Base-by-base conservation (phyloP, 2,329 filamentous ascomycete genomes). In the Seiridium cupressi region DNA sequence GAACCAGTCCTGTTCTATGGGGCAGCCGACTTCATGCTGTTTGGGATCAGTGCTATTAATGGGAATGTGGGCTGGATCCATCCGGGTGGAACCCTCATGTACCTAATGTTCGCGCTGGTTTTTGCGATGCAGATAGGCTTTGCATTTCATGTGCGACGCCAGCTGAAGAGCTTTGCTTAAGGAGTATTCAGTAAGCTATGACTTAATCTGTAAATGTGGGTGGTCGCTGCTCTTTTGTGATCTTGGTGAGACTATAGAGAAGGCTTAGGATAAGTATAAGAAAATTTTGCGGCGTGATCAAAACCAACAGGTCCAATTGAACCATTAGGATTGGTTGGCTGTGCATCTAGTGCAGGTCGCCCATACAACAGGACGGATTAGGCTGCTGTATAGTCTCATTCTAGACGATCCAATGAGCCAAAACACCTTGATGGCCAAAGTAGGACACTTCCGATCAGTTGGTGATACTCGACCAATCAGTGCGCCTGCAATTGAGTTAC, bases 1-100 rank as follows among this genome's bases (percentile, higher is more conserved):
- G 48, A 61, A 10, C 47, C 64, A n/a, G 58, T 62, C 7, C 13
- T 68, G 8, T 59, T 67, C 38, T 65, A 67, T 42, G 65, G 65
- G 7, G 42, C 36, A 5, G 63, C 35, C 42, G 60, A 67, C 40
- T 61, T 67, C 42, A 51, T 55, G 34, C 51, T 65, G 11, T 63
- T 68, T n/a, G 47, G 47, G 36, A 47, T 59, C 6, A 66, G 64
- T 49, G 63, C 65, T n/a, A 53, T 61, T 8, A 58, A 66, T 13
- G 65, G 64, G 5, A 66, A 68, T 35, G 61, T 68, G 10, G 65
- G 65, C 18, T 68, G 65, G 64, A 46, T 65, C 3, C 65, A 66
- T 58, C 65, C 65, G 4, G 44, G 49, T 8, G 58, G 60, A 13
- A 8, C 38, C 13, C 13, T 42, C 7, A 42, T 42, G 38, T 42